Evolutionary conservation across 2,329 filamentous ascomycete genomes (phyloP), one percentile per base, ranked within the genome.

Genomic region (Colletotrichum abscissum): DNA sequence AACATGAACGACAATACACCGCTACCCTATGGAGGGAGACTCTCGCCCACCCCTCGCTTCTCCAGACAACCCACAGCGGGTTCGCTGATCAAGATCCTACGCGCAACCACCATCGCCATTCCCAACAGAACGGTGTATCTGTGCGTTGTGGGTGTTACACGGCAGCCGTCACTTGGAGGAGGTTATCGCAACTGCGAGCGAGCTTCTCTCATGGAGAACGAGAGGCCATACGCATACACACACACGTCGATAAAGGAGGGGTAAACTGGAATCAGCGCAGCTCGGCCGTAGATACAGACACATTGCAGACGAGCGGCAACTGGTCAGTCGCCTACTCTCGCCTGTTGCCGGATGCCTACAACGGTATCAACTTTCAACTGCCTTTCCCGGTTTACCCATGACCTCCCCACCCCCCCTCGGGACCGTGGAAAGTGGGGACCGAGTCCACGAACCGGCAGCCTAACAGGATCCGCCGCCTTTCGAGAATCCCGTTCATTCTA

Each of bases 31-130:
- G 16, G 38, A 30, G 26, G 4, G 19, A n/a, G 24, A n/a, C 19
- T 58, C 33, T 24, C 54, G 14, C 54, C 16, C 16, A 8, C 28
- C 16, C n/a, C 28, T 1, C 19, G 22, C 54, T 63, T 73, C 60
- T 62, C 67, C 67, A 62, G 49, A 57, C 46, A 66, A 33, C 55
- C 35, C 56, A 62, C 60, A 66, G 14, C 28, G 35, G 46, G 67
- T 52, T 60, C 22, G 60, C 60, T 71, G 46, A 70, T 71, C 60
- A 56, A 26, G 60, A 57, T 70, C 60, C 67, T 66, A 30, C 67
- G 69, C 56, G 22, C 56, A 49, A 30, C 56, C 71, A 64, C 59
- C 58, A 59, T 12, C n/a, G 52, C n/a, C 11, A 8, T 16, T 35
- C 7, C 24, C 5, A 42, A n/a, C 22, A 30, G 12, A 42, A 19